These are phyloP conservation scores for Setomelanomma holmii DNA, from an alignment of 2,329 filamentous ascomycete species.

Conservation along the genomic window DNA sequence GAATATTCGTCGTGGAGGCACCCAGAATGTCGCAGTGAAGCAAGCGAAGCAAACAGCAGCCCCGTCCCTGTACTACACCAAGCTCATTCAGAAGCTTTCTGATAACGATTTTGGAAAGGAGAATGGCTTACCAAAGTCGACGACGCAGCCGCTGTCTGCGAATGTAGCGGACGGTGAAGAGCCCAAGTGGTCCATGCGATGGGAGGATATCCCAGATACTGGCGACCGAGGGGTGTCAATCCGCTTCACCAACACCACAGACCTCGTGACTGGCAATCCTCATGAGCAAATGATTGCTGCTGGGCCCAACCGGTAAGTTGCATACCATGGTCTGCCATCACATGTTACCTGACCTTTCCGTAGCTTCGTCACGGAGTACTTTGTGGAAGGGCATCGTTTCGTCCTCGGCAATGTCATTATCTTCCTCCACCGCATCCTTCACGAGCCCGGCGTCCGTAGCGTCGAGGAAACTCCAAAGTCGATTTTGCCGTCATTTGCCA, in stretches of 20 bases:
- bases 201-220: constrained; percentile 55
- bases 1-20: constrained; percentile 46
- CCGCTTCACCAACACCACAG: constrained; percentile 58
- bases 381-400: constrained; percentile 64
- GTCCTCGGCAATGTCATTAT: constrained; percentile 65
- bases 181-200: constrained; percentile 47
- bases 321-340: neutral
- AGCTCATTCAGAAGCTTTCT: constrained; percentile 55
- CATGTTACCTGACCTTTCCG: neutral
- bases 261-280: constrained; percentile 59
- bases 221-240: constrained; percentile 62
- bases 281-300: constrained; percentile 59
- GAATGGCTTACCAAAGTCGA: constrained; percentile 13
- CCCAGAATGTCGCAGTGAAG: constrained; percentile 42
- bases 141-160: constrained; percentile 24
- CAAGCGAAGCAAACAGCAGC: constrained; percentile 37
- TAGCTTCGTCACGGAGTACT: constrained; percentile 65
- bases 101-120: constrained; percentile 45
- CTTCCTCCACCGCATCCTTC: constrained; percentile 62
- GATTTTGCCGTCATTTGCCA: constrained; percentile 52
- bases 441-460: constrained; percentile 51
- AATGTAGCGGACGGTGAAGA: constrained; percentile 31
- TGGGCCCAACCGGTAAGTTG: constrained; percentile 59
- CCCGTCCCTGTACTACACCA: constrained; percentile 61
- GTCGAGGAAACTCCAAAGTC: constrained; percentile 41